Evolutionary conservation across 1,284 basidiomycete genomes (phyloP).

Genomic region (Puccinia hordei): DNA sequence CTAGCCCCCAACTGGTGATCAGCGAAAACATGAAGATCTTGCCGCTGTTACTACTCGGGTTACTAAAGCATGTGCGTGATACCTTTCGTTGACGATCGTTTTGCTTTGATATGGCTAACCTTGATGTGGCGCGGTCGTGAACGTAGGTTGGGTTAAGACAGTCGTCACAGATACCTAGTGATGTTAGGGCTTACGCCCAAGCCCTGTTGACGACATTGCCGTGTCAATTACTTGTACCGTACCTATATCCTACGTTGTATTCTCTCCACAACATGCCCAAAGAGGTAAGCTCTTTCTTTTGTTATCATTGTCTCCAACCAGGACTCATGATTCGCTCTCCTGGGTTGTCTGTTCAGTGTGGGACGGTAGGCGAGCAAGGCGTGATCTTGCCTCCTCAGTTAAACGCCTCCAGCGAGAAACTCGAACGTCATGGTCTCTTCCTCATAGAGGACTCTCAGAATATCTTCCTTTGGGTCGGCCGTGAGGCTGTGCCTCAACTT

Average conservation of each 20-base stretch:
- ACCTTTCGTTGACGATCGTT: slow-evolving; percentile 12
- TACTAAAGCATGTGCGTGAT: slow-evolving; percentile 80
- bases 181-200: slow-evolving; percentile 93
- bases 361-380: slow-evolving; percentile 77
- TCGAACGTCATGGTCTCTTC: slow-evolving; percentile 94
- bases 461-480: slow-evolving; percentile 95
- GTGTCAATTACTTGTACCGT: slow-evolving; percentile 84
- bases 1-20: slow-evolving; percentile 88
- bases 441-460: slow-evolving; percentile 97
- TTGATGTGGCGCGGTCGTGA: not conserved
- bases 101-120: slow-evolving; percentile 27
- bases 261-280: slow-evolving; percentile 94
- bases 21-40: slow-evolving; percentile 92
- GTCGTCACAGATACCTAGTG: slow-evolving; percentile 92
- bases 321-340: not conserved
- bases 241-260: slow-evolving; percentile 92
- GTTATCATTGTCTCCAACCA: not conserved
- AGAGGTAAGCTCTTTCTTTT: slow-evolving; percentile 65
- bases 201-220: slow-evolving; percentile 87
- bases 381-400: slow-evolving; percentile 81
- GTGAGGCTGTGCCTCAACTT: slow-evolving; percentile 92
- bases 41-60: slow-evolving; percentile 81
- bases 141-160: slow-evolving; percentile 83
- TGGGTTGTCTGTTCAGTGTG: slow-evolving; percentile 62
- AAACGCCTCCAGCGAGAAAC: slow-evolving; percentile 85